These are phyloP conservation scores for Garcia nutans DNA, from an alignment of 345 rosid genomes.

Conservation along the genomic window DNA sequence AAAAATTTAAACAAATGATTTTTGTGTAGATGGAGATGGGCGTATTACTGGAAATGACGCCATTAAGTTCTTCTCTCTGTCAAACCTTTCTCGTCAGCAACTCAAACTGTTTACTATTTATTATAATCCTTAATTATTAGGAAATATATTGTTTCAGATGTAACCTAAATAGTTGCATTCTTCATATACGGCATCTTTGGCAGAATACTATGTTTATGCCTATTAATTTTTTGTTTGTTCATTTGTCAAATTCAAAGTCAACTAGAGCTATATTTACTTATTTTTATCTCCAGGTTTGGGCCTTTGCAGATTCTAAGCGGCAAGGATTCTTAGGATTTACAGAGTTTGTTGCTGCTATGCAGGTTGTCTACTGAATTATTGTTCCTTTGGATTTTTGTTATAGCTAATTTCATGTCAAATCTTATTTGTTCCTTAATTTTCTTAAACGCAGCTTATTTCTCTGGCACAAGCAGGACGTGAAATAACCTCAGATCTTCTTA, in stretches of 20 bases:
- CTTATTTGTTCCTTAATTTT: background rate
- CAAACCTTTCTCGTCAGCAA: slow-evolving; percentile 82
- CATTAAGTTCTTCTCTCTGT: slow-evolving; percentile 70
- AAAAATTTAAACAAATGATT: background rate
- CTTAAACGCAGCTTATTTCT: slow-evolving; percentile 55
- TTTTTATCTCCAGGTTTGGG: slow-evolving; percentile 64
- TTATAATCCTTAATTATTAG: background rate
- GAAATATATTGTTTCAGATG: background rate
- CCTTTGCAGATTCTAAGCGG: slow-evolving; percentile 73
- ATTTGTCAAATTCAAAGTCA: background rate
- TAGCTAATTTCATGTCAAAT: background rate
- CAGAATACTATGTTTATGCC: no score
- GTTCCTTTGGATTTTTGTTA: background rate
- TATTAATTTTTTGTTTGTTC: background rate
- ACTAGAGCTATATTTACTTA: background rate
- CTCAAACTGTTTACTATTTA: slow-evolving; percentile 68
- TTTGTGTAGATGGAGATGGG: slow-evolving; percentile 66
- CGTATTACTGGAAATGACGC: slow-evolving; percentile 81
- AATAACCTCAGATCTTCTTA: slow-evolving; percentile 52
- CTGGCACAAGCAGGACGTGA: slow-evolving; percentile 80
- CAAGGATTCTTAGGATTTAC: slow-evolving; percentile 77
- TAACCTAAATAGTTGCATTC: background rate
- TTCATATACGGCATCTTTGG: background rate
- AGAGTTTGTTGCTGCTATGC: slow-evolving; percentile 77
- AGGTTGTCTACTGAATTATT: slow-evolving; percentile 41